Percentiles rank a stretch among this genome's conserved stretches.
These are phyloP conservation scores for Cichorium intybus DNA, from an alignment of 140 eudicot genomes.

Conservation along the genomic window DNA sequence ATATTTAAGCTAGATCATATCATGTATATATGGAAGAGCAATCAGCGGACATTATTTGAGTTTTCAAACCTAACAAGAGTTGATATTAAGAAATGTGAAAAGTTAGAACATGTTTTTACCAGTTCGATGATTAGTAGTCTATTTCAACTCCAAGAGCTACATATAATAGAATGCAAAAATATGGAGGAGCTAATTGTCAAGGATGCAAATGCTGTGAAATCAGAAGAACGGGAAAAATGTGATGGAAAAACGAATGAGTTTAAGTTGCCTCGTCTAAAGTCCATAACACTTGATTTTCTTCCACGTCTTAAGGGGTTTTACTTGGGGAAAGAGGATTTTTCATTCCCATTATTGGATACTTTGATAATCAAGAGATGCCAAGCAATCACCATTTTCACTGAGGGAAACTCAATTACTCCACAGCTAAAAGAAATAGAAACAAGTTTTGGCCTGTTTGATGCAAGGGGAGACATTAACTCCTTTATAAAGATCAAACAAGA, in stretches of 20 bases:
- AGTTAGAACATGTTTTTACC: neutral
- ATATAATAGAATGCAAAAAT: neutral
- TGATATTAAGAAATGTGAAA: neutral
- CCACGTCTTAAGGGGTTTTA: neutral
- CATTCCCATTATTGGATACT: neutral
- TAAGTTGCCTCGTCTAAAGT: neutral
- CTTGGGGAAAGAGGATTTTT: neutral
- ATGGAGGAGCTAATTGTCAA: neutral
- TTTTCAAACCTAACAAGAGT: conserved; percentile 2
- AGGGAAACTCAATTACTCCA: neutral
- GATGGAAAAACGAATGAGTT: neutral
- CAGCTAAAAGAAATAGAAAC: neutral
- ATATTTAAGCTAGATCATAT: neutral
- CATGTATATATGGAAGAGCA: conserved; percentile 6
- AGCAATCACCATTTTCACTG: neutral
- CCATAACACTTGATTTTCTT: neutral
- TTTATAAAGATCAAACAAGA: neutral
- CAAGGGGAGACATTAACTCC: neutral
- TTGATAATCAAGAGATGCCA: neutral
- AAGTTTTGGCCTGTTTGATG: neutral
- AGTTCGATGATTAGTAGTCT: conserved; percentile 8
- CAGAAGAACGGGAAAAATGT: neutral
- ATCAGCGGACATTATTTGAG: neutral
- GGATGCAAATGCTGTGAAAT: neutral
- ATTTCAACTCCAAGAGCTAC: neutral